Evolutionary conservation across 495 filamentous ascomycete species (phyloP).

Genomic region (Xylaria sp.): DNA sequence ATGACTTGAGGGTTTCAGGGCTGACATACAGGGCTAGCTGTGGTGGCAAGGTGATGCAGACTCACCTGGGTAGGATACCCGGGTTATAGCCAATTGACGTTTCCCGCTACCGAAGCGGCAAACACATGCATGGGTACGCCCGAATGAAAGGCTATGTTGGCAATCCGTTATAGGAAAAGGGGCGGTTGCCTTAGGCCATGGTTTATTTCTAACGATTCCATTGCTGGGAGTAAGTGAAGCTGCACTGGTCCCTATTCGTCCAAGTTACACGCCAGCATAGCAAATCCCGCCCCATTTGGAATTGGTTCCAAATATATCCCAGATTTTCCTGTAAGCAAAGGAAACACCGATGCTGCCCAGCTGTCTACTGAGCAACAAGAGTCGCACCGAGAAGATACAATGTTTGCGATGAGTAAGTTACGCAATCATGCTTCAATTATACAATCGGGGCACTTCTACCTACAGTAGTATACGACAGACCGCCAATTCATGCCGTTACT

Average conservation of each 20-base stretch:
- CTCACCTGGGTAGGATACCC: constrained; percentile 5
- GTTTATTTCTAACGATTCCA: background rate
- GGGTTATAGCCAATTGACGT: constrained; percentile 14
- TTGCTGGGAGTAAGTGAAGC: background rate
- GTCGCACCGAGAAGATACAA: background rate
- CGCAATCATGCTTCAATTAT: background rate
- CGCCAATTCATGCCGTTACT: background rate
- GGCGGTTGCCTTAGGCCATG: background rate
- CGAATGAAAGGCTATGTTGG: constrained; percentile 11
- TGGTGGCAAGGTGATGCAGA: background rate
- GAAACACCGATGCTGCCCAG: background rate
- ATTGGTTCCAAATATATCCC: constrained; percentile 29
- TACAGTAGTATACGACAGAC: background rate
- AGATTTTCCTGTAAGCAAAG: background rate
- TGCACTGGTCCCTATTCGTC: background rate
- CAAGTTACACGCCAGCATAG: background rate
- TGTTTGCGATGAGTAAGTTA: background rate
- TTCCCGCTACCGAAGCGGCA: constrained; percentile 1
- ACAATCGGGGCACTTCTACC: background rate
- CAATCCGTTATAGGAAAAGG: background rate
- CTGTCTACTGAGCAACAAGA: background rate
- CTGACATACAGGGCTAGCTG: constrained; percentile 26
- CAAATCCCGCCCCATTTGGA: background rate
- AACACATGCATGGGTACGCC: background rate
- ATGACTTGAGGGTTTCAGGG: constrained; percentile 22